phyloP scores from a whole-genome alignment of 768 basidiomycete species.

The Megacollybia marginata region DNA sequence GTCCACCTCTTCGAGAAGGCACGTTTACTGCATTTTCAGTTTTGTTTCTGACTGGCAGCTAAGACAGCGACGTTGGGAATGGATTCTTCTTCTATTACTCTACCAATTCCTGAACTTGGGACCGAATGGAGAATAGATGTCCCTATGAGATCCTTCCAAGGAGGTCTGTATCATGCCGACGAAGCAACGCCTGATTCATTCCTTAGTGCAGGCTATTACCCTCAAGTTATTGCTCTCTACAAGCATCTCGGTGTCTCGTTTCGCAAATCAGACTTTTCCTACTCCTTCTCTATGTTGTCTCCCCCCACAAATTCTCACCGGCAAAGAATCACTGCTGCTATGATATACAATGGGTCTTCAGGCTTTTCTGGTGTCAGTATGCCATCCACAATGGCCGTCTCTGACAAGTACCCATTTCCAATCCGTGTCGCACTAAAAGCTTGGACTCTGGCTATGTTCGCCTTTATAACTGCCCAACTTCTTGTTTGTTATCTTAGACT shows the following conservation, averaged over 20 bases:
- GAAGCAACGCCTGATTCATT: background rate
- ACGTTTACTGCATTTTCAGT: conserved; percentile 10
- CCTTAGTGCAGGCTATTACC: conserved; percentile 59
- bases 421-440: conserved; percentile 11
- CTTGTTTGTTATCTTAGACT: conserved; percentile 40
- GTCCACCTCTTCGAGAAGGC: conserved; percentile 76
- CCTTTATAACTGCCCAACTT: conserved; percentile 34
- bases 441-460: conserved; percentile 29
- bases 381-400: conserved; percentile 27
- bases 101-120: conserved; percentile 27
- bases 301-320: conserved; percentile 7
- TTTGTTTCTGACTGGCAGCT: conserved; percentile 13
- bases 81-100: conserved; percentile 55
- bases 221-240: conserved; percentile 62
- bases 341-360: conserved; percentile 63
- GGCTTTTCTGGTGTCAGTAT: conserved; percentile 45
- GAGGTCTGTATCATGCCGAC: conserved; percentile 39
- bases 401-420: conserved; percentile 12
- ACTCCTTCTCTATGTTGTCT: conserved; percentile 57
- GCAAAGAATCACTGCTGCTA: conserved; percentile 34
- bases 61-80: conserved; percentile 52
- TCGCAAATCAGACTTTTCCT: conserved; percentile 51
- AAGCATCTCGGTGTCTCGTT: conserved; percentile 52
- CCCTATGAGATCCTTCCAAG: conserved; percentile 79
- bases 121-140: conserved; percentile 59